These are phyloP conservation scores for Fusarium oxysporum DNA, from an alignment of 2,329 filamentous ascomycete genomes.

Conservation along the genomic window DNA sequence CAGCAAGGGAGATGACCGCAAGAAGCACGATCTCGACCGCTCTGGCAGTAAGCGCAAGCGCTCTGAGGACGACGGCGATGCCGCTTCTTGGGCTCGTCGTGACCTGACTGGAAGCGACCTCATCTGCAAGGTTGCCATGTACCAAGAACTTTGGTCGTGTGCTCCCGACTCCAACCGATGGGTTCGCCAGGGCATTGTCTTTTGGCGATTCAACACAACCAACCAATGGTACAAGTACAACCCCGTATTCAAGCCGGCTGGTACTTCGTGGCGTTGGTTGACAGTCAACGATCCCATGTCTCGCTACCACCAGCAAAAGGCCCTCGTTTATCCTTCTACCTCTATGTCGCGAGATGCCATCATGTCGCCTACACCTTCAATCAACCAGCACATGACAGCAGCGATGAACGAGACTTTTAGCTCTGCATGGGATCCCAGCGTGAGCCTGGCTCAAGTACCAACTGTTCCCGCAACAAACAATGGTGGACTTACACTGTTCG, in stretches of 20 bases:
- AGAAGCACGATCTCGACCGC: conserved; percentile 51
- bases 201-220: conserved; percentile 71
- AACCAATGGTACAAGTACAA: conserved; percentile 64
- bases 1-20: conserved; percentile 50
- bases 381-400: conserved; percentile 64
- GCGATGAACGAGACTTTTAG: conserved; percentile 69
- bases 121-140: conserved; percentile 72
- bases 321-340: conserved; percentile 53
- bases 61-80: conserved; percentile 56
- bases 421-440: conserved; percentile 58
- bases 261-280: conserved; percentile 71
- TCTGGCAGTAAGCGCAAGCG: conserved; percentile 55
- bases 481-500: conserved; percentile 56
- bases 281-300: conserved; percentile 70
- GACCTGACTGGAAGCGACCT: conserved; percentile 65
- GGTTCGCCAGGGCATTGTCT: conserved; percentile 69
- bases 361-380: conserved; percentile 65
- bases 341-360: conserved; percentile 56
- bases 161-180: conserved; percentile 61
- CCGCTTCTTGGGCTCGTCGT: conserved; percentile 54
- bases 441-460: conserved; percentile 49
- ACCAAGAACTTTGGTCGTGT: conserved; percentile 72
- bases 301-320: conserved; percentile 66
- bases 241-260: conserved; percentile 62
- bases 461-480: conserved; percentile 50